Base-by-base conservation (phyloP, 345 rosid species). In the Eucalyptus regnans region DNA sequence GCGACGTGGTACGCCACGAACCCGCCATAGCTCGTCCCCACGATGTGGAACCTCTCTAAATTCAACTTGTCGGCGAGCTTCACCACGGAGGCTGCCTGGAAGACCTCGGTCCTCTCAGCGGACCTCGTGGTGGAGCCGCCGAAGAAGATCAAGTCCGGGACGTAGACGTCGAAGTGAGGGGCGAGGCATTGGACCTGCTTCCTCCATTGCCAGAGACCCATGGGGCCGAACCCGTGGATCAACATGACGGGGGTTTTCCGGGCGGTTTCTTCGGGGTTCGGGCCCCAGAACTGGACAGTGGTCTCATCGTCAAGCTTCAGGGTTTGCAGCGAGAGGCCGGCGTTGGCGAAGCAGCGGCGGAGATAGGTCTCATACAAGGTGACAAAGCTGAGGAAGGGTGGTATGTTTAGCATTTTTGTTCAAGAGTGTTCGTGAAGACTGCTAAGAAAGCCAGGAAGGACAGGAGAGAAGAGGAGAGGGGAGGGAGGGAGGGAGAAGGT, bases 21-120 rank as follows among this genome's bases (percentile, higher is more conserved):
- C 52, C 99, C 99, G 3, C 99, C 99, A 56, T 97, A 97, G 91
- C 99, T 97, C 15, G 99, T 97, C 33, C 99, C 99, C 88, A 93
- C 88, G 4, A 97, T 91, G 43, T 91, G 89, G 50, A 90, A 97
- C 91, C 91, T 94, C 68, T 89, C 87, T 62, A 95, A 92, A 18
- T 92, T 93, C 33, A 94, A 41, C 66, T 88, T 93, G 76, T 94
- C 95, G 27, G 96, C 91, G 88, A 96, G 89, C 87, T 94, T 96
- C 56, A 52, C 95, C 46, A 96, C 88, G 8, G 92, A 91, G 15
- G 87, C 89, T 27, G 98, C 99, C 93, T 97, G 97, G 58, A 96
- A 97, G 23, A 95, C 56, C 94, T 97, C 99, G 3, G 98, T 92
- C 87, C 99, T 92, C 31, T 93, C 93, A 8, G 88, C 18, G 11